phyloP scores from a whole-genome alignment of 805 yeast species.

The Wickerhamiella bombiphila region DNA sequence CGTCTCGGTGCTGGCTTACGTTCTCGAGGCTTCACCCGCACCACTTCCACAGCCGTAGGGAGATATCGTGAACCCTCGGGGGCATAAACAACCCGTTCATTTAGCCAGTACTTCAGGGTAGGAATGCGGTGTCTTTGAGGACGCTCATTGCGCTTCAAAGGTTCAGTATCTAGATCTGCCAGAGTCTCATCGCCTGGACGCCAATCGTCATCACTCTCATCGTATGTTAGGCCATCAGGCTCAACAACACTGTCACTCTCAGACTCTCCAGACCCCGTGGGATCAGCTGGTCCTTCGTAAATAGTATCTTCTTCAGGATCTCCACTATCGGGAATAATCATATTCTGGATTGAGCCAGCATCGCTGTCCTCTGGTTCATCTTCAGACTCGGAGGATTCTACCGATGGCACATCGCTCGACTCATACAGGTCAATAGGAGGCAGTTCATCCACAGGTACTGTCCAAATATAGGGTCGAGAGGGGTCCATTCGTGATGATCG shows the following conservation, averaged over 20 bases:
- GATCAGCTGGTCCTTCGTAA: conserved; percentile 1
- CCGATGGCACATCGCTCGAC: conserved; percentile 4
- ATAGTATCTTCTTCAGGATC: neutral
- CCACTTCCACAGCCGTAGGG: conserved; percentile 14
- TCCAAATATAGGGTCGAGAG: conserved; percentile 5
- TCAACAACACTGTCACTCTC: conserved; percentile 3
- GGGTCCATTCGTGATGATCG: neutral
- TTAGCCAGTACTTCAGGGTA: conserved; percentile 12
- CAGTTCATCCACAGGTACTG: conserved; percentile 8
- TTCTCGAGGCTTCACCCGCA: conserved; percentile 11
- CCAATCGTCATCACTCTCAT: conserved; percentile 6
- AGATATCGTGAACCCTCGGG: conserved; percentile 6
- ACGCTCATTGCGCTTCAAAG: conserved; percentile 4
- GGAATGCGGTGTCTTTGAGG: conserved; percentile 14
- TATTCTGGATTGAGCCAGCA: conserved; percentile 13
- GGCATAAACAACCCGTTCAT: conserved; percentile 14
- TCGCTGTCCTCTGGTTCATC: conserved; percentile 12
- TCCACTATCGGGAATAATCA: conserved; percentile 10
- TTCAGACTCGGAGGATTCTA: conserved; percentile 2
- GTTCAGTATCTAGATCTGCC: conserved; percentile 2
- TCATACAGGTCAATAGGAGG: conserved; percentile 10
- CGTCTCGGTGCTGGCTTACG: conserved; percentile 5
- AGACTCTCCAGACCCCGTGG: neutral
- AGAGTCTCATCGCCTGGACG: conserved; percentile 1
- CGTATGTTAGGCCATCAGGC: neutral